Evolutionary conservation across 2,329 filamentous ascomycete genomes (phyloP).

Genomic region (Aspergillus pseudoglaucus): DNA sequence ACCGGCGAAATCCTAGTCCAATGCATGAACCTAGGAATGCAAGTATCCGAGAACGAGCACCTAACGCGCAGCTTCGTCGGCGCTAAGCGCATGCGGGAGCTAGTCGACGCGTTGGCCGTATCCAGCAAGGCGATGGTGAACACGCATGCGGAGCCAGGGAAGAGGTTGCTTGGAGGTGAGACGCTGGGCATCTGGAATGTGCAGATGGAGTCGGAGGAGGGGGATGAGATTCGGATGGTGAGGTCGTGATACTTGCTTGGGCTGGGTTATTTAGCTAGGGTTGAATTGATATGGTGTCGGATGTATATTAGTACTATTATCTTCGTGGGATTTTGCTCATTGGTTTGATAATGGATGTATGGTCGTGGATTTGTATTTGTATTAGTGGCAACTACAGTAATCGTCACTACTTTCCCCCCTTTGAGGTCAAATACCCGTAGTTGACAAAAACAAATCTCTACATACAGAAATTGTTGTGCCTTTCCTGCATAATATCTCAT

Average conservation of each 20-base stretch:
- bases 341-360: too few relatives aligned
- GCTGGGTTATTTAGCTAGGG: too few relatives aligned
- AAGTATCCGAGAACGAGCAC: constrained; percentile 66
- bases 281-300: background rate
- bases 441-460: too few relatives aligned
- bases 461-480: too few relatives aligned
- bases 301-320: too few relatives aligned
- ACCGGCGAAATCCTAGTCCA: constrained; percentile 71
- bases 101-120: constrained; percentile 68
- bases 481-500: too few relatives aligned
- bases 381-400: too few relatives aligned
- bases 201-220: constrained; percentile 20
- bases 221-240: constrained; percentile 5
- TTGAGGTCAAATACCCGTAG: too few relatives aligned
- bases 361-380: too few relatives aligned
- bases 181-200: constrained; percentile 36
- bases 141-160: constrained; percentile 39
- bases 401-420: too few relatives aligned
- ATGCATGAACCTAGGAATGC: constrained; percentile 77
- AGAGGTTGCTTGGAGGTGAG: constrained; percentile 33
- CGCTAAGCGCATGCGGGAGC: constrained; percentile 64
- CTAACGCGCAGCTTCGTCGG: constrained; percentile 59
- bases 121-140: constrained; percentile 65
- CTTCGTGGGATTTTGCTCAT: too few relatives aligned
- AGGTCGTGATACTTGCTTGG: background rate